phyloP scores from a whole-genome alignment of 805 yeast species.

The Candida pini region DNA sequence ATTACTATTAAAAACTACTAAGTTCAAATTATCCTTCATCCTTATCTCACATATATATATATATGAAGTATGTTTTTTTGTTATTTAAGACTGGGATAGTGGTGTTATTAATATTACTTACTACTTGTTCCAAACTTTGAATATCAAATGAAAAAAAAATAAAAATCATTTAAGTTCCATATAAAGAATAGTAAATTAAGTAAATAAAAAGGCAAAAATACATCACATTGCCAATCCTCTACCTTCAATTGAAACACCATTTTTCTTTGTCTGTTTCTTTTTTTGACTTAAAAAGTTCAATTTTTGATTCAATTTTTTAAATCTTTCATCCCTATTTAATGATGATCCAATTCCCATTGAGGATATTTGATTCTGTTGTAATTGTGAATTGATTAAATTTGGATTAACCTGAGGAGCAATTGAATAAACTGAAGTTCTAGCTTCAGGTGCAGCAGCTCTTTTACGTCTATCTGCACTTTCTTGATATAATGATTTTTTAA shows the following conservation, averaged over 20 bases:
- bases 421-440: slow-evolving; percentile 80
- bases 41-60: no score
- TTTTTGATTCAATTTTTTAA: slow-evolving; percentile 67
- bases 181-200: neutral
- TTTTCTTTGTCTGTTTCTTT: slow-evolving; percentile 48
- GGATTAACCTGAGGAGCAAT: slow-evolving; percentile 80
- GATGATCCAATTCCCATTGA: slow-evolving; percentile 45
- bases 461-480: slow-evolving; percentile 87
- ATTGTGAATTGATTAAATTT: slow-evolving; percentile 32
- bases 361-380: slow-evolving; percentile 32
- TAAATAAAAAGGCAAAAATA: neutral
- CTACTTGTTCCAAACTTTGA: neutral
- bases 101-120: neutral
- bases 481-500: slow-evolving; percentile 67
- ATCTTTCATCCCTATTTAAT: slow-evolving; percentile 66
- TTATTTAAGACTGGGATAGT: no score
- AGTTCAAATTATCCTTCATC: no score
- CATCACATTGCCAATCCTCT: slow-evolving; percentile 34
- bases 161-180: neutral
- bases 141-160: neutral
- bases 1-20: no score
- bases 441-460: slow-evolving; percentile 94
- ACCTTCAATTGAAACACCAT: slow-evolving; percentile 80
- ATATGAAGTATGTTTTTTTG: no score
- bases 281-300: slow-evolving; percentile 42